Conservation (phyloP, 306 rosid species). For the Lathyrus tuberosus region DNA sequence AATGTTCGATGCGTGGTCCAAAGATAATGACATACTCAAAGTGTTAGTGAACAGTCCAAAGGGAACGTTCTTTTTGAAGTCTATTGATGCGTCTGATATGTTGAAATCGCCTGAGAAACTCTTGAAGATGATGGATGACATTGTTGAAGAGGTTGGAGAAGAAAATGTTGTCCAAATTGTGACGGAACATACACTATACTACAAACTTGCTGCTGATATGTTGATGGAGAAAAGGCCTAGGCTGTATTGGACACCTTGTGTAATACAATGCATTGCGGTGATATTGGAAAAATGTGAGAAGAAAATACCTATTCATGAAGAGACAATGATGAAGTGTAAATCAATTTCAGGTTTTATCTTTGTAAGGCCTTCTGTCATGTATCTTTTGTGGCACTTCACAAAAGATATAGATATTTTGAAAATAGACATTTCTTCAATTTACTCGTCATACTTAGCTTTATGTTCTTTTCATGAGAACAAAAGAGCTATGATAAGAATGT, state of each 20-base stretch:
- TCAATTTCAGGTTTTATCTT: not conserved
- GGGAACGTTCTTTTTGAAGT: not conserved
- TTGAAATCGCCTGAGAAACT: not conserved
- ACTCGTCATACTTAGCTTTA: not conserved
- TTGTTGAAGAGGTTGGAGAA: no score
- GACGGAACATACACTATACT: not conserved
- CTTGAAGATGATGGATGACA: not conserved
- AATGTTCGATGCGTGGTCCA: not conserved
- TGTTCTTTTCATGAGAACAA: not conserved
- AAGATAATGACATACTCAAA: not conserved
- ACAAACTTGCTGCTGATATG: not conserved
- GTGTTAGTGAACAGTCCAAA: not conserved
- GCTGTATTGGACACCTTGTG: slow-evolving; percentile 1
- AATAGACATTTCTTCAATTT: not conserved
- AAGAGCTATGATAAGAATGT: not conserved
- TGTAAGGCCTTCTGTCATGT: not conserved
- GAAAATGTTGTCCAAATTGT: not conserved
- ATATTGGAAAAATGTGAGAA: not conserved
- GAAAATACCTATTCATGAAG: not conserved
- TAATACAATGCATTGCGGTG: not conserved
- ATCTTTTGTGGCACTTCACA: not conserved
- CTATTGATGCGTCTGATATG: not conserved
- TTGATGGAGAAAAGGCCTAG: not conserved
- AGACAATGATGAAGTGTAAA: not conserved
- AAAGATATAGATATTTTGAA: not conserved